Percentiles rank a stretch among this genome's conserved stretches.
These are phyloP conservation scores for Knufia petricola DNA, from an alignment of 2,329 filamentous ascomycete species.

Conservation along the genomic window DNA sequence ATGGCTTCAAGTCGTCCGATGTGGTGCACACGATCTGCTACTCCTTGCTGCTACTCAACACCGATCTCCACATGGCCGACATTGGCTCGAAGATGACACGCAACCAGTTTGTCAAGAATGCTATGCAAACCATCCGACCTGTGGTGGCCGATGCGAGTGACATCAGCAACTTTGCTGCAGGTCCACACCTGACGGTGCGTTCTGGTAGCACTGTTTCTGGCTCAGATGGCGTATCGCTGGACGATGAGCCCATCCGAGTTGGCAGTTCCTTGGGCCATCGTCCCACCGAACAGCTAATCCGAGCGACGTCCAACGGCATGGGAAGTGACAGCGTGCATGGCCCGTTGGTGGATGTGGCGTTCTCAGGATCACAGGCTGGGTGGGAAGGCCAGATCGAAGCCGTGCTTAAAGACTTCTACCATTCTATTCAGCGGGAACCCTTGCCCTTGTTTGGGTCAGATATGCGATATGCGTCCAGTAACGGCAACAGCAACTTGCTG, in stretches of 20 bases:
- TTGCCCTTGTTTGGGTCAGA: constrained; percentile 73
- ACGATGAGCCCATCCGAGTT: constrained; percentile 12
- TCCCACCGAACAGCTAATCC: constrained; percentile 23
- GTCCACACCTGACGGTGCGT: constrained; percentile 7
- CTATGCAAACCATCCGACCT: constrained; percentile 76
- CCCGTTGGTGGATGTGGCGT: constrained; percentile 66
- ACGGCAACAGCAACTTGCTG: constrained; percentile 52
- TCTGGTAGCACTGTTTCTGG: not conserved
- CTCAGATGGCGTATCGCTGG: not conserved
- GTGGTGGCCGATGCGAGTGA: constrained; percentile 54
- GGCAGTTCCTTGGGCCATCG: constrained; percentile 12
- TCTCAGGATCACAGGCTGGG: constrained; percentile 61
- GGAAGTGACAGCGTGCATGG: constrained; percentile 47
- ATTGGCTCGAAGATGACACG: constrained; percentile 96
- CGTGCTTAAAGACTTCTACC: constrained; percentile 87
- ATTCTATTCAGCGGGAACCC: constrained; percentile 76
- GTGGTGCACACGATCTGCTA: constrained; percentile 97
- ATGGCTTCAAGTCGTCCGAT: constrained; percentile 86
- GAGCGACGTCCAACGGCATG: constrained; percentile 27
- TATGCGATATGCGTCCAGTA: constrained; percentile 27
- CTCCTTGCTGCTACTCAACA: constrained; percentile 89
- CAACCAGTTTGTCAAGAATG: constrained; percentile 91
- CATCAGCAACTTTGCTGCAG: not conserved
- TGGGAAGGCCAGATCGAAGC: constrained; percentile 86
- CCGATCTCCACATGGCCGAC: constrained; percentile 87